Evolutionary conservation across 2,329 filamentous ascomycete species (phyloP), one percentile per base, ranked within the genome.

Genomic region (Cladosporium halotolerans): DNA sequence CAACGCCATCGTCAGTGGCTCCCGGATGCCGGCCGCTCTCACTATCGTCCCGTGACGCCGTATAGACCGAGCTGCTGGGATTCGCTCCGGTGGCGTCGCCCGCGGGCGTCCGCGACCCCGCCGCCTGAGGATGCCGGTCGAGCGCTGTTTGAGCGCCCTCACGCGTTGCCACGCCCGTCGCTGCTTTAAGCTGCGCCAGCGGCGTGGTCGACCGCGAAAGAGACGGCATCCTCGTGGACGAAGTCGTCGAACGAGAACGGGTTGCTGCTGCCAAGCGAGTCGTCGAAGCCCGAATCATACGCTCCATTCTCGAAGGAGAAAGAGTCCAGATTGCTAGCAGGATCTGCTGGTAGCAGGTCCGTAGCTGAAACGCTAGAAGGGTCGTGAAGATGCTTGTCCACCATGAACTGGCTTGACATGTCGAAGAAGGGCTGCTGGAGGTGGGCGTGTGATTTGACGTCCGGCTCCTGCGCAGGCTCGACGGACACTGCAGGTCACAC

Each of bases 401-500:
- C 58, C 57, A 64, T 42, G 52, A 52, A 51, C 31, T 51, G 56
- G 52, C 47, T 45, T 18, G 45, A 45, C 33, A 55, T 33, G 50
- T 57, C 49, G 45, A 59, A 57, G 57, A 56, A 43, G 54, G 57
- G 39, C 50, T 55, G 45, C 45, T 58, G 46, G 54, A 54, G 55
- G 47, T 45, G 48, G 45, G 40, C 31, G 47, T 47, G 47, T 31
- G 28, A 43, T 50, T 45, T 52, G 53, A 56, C 57, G 53, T 57
- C 57, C 52, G 56, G 55, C 46, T 63, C 60, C 57, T 62, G 61
- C 52, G 62, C 61, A 50, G 58, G 64, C 62, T 66, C 86, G 88
- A 92, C 85, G 83, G 93, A 97, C 93, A 99, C 93, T 87, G 93
- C 93, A 95, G 93, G 93, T 96, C 93, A 75, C 86, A 97, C 93